Conservation (phyloP, 371 early-diverging fungal species). For the Zopfochytrium polystomum region DNA sequence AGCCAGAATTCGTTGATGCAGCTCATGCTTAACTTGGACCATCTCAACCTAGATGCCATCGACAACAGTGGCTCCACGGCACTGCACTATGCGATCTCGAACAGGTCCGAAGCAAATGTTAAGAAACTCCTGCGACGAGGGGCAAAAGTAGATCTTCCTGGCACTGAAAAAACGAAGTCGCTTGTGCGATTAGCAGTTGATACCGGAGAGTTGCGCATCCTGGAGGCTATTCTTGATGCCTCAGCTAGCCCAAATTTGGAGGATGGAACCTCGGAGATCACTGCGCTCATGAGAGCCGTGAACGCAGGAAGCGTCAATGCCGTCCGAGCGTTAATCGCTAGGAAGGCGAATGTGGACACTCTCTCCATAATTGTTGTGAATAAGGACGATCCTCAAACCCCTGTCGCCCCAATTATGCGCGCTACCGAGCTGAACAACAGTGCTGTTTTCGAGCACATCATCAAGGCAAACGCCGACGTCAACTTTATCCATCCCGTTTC, state of each 20-base stretch:
- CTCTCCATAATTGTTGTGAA: too few species aligned
- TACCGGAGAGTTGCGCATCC: constrained; percentile 1
- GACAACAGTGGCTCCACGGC: constrained; percentile 44
- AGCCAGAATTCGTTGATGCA: constrained; percentile 38
- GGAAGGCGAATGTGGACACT: background rate
- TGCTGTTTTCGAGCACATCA: too few species aligned
- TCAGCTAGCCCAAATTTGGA: constrained; percentile 1
- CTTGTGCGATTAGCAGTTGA: constrained; percentile 21
- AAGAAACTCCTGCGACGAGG: background rate
- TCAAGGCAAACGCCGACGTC: constrained; percentile 35
- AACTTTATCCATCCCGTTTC: constrained; percentile 35
- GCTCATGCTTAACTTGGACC: constrained; percentile 21
- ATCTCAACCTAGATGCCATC: constrained; percentile 17
- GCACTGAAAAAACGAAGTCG: constrained; percentile 1
- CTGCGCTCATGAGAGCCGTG: constrained; percentile 48
- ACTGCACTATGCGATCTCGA: constrained; percentile 49
- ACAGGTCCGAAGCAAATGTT: constrained; percentile 1
- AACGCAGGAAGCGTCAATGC: constrained; percentile 22
- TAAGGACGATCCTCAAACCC: background rate
- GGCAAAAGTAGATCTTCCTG: background rate
- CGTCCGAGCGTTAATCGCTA: background rate
- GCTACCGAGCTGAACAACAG: too few species aligned
- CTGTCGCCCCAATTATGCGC: too few species aligned
- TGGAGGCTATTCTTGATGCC: constrained; percentile 11
- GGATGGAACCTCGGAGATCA: constrained; percentile 29